Percentiles rank a stretch among this genome's conserved stretches.
Conservation (phyloP, 257 asterid genomes). For the Ocimum tenuiflorum region DNA sequence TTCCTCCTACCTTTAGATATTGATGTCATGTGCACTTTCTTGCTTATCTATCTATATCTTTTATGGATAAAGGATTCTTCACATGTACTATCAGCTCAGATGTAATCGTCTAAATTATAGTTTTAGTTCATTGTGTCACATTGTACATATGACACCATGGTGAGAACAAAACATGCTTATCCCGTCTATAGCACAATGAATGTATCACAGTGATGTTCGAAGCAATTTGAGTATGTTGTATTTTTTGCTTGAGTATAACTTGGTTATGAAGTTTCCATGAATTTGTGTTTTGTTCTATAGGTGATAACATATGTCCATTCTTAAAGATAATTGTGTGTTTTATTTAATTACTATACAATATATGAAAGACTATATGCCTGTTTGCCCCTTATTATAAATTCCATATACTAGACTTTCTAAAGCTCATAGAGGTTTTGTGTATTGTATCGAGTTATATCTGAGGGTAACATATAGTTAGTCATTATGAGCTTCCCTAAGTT, state of each 20-base stretch:
- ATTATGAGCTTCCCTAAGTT: slow-evolving; percentile 9
- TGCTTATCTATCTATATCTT: not conserved
- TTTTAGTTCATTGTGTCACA: not conserved
- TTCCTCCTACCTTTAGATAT: not conserved
- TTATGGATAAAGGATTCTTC: not conserved
- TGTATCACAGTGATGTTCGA: not conserved
- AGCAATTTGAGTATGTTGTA: not conserved
- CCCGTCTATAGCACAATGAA: not conserved
- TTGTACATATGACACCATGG: not conserved
- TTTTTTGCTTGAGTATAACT: not conserved
- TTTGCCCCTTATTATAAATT: not conserved
- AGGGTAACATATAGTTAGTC: not conserved
- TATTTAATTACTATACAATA: not conserved
- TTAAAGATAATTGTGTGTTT: not conserved
- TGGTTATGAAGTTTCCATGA: not conserved
- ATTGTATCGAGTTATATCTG: not conserved
- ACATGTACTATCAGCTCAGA: not conserved
- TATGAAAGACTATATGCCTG: slow-evolving; percentile 3
- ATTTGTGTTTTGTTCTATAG: not conserved
- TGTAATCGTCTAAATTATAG: not conserved
- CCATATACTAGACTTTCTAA: not conserved
- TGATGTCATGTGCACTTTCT: not conserved
- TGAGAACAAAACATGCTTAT: not conserved
- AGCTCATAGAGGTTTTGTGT: not conserved
- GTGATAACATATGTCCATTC: not conserved